phyloP scores from a whole-genome alignment of 2,329 filamentous ascomycete species.

The Microsporum audouinii region DNA sequence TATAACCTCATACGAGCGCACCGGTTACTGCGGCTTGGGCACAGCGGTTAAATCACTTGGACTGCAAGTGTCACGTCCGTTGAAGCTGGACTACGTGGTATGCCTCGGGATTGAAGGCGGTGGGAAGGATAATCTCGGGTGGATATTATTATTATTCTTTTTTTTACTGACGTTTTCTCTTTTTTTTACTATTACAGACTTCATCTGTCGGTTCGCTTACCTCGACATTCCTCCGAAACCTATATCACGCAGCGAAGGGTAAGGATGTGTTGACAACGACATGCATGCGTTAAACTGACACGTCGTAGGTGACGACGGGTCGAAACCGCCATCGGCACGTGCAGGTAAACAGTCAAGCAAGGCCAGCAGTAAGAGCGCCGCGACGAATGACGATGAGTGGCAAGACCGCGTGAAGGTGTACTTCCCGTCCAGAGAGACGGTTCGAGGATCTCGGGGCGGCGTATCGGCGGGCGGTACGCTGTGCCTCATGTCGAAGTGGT shows the following conservation, averaged over 20 bases:
- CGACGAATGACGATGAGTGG: constrained; percentile 23
- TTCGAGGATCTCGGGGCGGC: constrained; percentile 54
- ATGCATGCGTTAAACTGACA: neutral
- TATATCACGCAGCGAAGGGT: constrained; percentile 51
- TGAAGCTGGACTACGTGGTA: constrained; percentile 65
- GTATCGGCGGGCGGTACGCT: constrained; percentile 64
- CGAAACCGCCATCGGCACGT: constrained; percentile 22
- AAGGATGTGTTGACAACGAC: constrained; percentile 7
- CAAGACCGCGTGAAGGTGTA: constrained; percentile 57
- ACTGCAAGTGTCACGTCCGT: constrained; percentile 41
- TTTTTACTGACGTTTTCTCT: neutral
- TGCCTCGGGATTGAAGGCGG: constrained; percentile 17
- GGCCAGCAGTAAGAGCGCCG: no score
- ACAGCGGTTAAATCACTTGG: constrained; percentile 54
- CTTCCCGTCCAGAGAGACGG: constrained; percentile 65
- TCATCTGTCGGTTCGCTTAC: constrained; percentile 74
- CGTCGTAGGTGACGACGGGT: constrained; percentile 36
- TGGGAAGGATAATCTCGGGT: neutral
- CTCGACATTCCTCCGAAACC: constrained; percentile 49
- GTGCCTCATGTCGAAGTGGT: constrained; percentile 64
- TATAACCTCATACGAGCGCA: constrained; percentile 37
- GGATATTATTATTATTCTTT: neutral
- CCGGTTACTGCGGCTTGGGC: constrained; percentile 65
- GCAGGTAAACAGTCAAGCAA: neutral
- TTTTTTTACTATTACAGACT: constrained; percentile 37